A percentile compares a stretch with the other conserved stretches of the same genome.
phyloP scores from a whole-genome alignment of 495 filamentous ascomycete species.

The Penicillium coprophilum region DNA sequence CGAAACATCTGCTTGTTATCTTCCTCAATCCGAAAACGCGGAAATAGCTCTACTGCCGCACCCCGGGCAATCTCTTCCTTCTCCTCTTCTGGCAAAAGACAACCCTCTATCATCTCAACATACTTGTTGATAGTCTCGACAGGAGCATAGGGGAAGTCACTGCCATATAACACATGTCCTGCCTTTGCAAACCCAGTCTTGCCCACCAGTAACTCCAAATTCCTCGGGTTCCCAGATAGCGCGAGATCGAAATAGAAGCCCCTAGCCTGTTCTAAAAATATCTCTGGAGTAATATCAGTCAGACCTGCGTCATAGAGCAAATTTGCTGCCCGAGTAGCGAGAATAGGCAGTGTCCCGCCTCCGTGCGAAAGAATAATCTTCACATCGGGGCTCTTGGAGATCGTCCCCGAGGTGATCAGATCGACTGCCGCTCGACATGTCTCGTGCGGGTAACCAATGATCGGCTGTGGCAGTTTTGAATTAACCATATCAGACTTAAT shows the following conservation, averaged over 20 bases:
- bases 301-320: background rate
- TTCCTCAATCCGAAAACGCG: background rate
- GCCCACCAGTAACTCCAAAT: background rate
- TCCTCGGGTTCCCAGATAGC: background rate
- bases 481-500: background rate
- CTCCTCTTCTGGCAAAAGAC: background rate
- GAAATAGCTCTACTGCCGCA: background rate
- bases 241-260: background rate
- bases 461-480: slow-evolving; percentile 33
- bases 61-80: background rate
- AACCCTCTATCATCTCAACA: background rate
- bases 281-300: background rate
- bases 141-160: slow-evolving; percentile 9
- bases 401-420: slow-evolving; percentile 32
- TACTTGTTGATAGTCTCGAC: background rate
- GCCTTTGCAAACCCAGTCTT: background rate
- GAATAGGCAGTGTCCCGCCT: slow-evolving; percentile 47
- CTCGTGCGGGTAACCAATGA: slow-evolving; percentile 51
- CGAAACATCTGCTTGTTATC: background rate
- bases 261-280: background rate
- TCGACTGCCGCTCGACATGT: slow-evolving; percentile 46
- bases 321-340: slow-evolving; percentile 14
- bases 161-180: slow-evolving; percentile 3
- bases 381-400: slow-evolving; percentile 26
- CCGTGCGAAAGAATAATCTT: slow-evolving; percentile 50